phyloP scores from a whole-genome alignment of 768 basidiomycete species.

The Boletales sp. region DNA sequence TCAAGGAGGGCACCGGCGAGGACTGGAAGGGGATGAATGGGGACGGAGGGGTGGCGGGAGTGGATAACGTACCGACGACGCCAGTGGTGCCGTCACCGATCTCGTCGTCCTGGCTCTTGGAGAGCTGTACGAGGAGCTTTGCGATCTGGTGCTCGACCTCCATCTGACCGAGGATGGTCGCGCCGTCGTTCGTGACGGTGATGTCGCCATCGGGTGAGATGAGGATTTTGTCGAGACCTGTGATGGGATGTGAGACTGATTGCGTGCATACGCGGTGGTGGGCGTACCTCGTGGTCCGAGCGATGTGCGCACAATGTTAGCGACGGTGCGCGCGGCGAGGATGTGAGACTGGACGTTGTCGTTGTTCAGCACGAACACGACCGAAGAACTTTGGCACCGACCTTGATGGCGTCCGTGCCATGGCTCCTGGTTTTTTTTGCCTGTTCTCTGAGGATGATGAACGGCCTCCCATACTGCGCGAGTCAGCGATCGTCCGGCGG shows the following conservation, averaged over 20 bases:
- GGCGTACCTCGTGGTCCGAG: slow-evolving; percentile 85
- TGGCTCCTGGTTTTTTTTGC: slow-evolving; percentile 88
- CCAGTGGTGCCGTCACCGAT: slow-evolving; percentile 99
- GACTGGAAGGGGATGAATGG: slow-evolving; percentile 45
- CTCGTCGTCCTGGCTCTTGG: slow-evolving; percentile 98
- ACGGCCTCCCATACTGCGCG: slow-evolving; percentile 86
- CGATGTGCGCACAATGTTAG: slow-evolving; percentile 93
- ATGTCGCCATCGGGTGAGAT: slow-evolving; percentile 98
- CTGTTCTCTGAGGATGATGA: slow-evolving; percentile 95
- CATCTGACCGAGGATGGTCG: slow-evolving; percentile 98
- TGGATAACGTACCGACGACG: slow-evolving; percentile 79
- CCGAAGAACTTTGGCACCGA: slow-evolving; percentile 26
- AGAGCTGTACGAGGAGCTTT: slow-evolving; percentile 93
- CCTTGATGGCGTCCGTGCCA: slow-evolving; percentile 95
- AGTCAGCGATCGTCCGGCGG: slow-evolving; percentile 5
- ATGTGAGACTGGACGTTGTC: slow-evolving; percentile 71
- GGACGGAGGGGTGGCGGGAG: slow-evolving; percentile 1
- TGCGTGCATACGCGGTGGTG: neutral
- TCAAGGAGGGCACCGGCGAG: slow-evolving; percentile 97
- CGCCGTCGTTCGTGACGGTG: slow-evolving; percentile 98
- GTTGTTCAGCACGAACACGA: neutral
- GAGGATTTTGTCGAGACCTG: slow-evolving; percentile 92
- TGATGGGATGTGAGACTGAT: slow-evolving; percentile 8
- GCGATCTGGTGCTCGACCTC: slow-evolving; percentile 99
- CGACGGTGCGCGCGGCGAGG: slow-evolving; percentile 88